Base-by-base conservation (phyloP, 176 grass and related monocot species). In the Tillandsia leiboldiana region DNA sequence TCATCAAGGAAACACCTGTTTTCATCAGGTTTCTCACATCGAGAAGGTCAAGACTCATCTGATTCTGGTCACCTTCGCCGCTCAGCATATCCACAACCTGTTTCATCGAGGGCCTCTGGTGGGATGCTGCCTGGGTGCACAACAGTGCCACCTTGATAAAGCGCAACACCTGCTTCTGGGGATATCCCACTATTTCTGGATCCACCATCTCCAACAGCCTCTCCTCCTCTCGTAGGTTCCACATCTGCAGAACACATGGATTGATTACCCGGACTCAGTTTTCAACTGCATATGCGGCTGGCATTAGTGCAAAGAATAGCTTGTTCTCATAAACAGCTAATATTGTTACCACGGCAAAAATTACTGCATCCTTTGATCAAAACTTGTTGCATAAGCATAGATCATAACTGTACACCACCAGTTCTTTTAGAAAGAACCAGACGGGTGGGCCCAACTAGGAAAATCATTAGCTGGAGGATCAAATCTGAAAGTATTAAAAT, bases 1-100 rank as follows among this genome's bases (percentile, higher is more conserved):
- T 76, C 26, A 69, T 76, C 47, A 51, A 2, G 63, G 75, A 54
- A 49, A 59, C 68, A 69, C 67, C 49, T 54, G 52, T 12, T 54
- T 54, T 11, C 13, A 54, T 11, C 52, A 54, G 52, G 52, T 15
- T 54, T 54, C 52, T 15, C 11, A 54, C 52, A 54, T 54, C 10
- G 15, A 54, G 63, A 1, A 23, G 5, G 17, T 8, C n/a, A 1
- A 22, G 17, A 10, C 20, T 23, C n/a, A 63, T 10, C 18, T 10
- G 58, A 11, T 11, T 20, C n/a, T 59, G 5, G 14, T 59, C 9
- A 20, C 56, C 56, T 59, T 9, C 15, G 20, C 14, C 5, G 1
- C 56, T 20, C 62, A 84, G 82, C 82, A 84, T 75, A 69, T 70
- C 71, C 12, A 79, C 76, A 48, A 84, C 76, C 72, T 75, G 75